A percentile compares a stretch with the other conserved stretches of the same genome.
phyloP scores from a whole-genome alignment of 2,329 filamentous ascomycete genomes.

The Thelonectria rubi region DNA sequence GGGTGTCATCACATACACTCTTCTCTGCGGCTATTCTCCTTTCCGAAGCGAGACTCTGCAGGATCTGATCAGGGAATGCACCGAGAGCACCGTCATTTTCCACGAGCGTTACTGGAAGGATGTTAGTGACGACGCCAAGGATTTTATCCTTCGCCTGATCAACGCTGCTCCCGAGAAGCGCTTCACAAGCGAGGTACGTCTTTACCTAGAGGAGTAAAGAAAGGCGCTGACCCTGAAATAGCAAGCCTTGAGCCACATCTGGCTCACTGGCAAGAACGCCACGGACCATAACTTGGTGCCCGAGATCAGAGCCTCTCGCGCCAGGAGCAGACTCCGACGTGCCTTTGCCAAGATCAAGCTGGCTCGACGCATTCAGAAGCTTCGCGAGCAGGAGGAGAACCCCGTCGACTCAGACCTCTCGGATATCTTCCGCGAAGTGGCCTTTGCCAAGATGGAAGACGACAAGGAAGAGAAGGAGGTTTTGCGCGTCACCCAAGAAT shows the following conservation, averaged over 20 bases:
- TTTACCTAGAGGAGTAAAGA: not conserved
- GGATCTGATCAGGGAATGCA: conserved; percentile 95
- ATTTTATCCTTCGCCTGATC: conserved; percentile 86
- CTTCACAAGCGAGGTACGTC: conserved; percentile 75
- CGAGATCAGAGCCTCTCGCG: conserved; percentile 93
- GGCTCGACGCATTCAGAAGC: conserved; percentile 90
- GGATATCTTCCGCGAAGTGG: conserved; percentile 85
- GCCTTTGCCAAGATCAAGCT: conserved; percentile 97
- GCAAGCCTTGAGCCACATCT: conserved; percentile 82
- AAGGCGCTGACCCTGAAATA: conserved; percentile 47
- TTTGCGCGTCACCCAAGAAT: conserved; percentile 70
- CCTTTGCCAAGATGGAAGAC: conserved; percentile 90
- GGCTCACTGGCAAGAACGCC: conserved; percentile 91
- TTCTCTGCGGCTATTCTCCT: conserved; percentile 97
- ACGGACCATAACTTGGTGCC: conserved; percentile 97
- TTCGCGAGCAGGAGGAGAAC: conserved; percentile 93
- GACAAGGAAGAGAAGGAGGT: conserved; percentile 79
- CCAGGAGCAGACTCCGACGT: conserved; percentile 87
- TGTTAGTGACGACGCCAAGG: conserved; percentile 93
- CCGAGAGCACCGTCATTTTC: conserved; percentile 84
- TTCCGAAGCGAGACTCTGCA: conserved; percentile 94
- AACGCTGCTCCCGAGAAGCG: conserved; percentile 81
- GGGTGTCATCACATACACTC: conserved; percentile 97
- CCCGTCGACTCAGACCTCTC: conserved; percentile 72
- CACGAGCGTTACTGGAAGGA: conserved; percentile 99